Evolutionary conservation across 1,139 yeast species (phyloP), one percentile per base, ranked within the genome.

Genomic region (Blastobotrys indianensis): DNA sequence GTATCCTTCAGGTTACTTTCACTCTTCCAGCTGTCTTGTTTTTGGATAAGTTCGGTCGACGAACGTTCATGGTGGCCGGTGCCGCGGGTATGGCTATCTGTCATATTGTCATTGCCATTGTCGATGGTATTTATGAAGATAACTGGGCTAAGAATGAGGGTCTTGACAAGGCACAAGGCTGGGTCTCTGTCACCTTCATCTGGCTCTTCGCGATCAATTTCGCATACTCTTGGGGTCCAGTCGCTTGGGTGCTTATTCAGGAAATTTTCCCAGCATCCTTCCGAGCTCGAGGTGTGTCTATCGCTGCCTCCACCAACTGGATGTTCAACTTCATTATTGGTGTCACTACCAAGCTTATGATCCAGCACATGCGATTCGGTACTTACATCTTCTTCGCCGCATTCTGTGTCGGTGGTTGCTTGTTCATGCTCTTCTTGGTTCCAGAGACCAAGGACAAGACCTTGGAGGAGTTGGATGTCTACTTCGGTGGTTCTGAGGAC

Each of bases 211-310:
- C 82, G 61, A 79, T 84, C 29, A 80, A 77, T 62, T 83, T 82
- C 61, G 90, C 90, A 28, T 70, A 85, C 45, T 74, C 88, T 31
- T 84, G 92, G 92, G 94, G 92, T 60, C 90, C 90, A 39, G 72
- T 79, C 48, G 77, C 79, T 37, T 84, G 92, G 92, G 88, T 85
- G 44, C 70, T 82, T 50, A 73, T 81, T 53, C 84, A 86, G 44
- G 94, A 84, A 65, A 73, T 82, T 49, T 84, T 74, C 71, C 82
- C 87, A 47, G 73, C 84, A 53, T 75, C 82, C 50, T 77, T 82
- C 50, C 75, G 94, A 67, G 86, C 83, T 58, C 81, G 80, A 65
- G 84, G 88, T 10, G 82, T 83, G 52, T 80, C 90, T 16, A 56
- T 56, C 42, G 57, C 85, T 44, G 80, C 85, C 25, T 83, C 90